Percentiles rank a stretch among this genome's conserved stretches.
Conservation (phyloP, 2,329 filamentous ascomycete species). For the Fragosphaeria purpurea region DNA sequence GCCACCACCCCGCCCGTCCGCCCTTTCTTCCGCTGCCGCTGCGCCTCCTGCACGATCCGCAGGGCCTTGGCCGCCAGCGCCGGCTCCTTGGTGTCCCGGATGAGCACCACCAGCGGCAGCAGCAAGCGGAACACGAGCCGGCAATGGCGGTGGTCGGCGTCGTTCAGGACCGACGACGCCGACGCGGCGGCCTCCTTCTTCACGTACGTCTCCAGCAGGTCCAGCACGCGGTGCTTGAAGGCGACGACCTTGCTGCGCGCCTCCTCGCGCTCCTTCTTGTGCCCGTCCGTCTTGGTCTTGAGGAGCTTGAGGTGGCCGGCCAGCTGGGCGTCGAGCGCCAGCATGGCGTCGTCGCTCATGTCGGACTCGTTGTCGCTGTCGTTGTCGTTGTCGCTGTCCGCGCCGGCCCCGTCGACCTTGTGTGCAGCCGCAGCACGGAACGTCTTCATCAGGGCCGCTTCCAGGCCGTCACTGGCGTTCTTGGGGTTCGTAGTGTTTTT, state of each 20-base stretch:
- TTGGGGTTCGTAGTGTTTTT: constrained; percentile 22
- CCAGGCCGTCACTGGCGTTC: constrained; percentile 30
- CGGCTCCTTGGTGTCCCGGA: constrained; percentile 67
- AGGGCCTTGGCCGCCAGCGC: constrained; percentile 64
- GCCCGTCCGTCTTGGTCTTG: constrained; percentile 54
- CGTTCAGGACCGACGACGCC: background rate
- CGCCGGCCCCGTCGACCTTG: constrained; percentile 38
- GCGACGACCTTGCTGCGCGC: constrained; percentile 83
- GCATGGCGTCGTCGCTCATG: constrained; percentile 96
- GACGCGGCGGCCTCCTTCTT: constrained; percentile 49
- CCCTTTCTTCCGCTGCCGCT: constrained; percentile 54
- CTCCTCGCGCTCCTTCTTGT: constrained; percentile 77
- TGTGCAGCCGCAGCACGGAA: background rate
- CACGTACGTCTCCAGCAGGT: constrained; percentile 76
- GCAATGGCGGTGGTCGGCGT: no score
- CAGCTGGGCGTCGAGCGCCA: constrained; percentile 73
- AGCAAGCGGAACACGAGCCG: constrained; percentile 57
- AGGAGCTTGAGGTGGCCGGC: constrained; percentile 71
- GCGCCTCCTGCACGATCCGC: constrained; percentile 62
- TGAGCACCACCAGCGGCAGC: constrained; percentile 64
- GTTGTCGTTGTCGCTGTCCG: constrained; percentile 44
- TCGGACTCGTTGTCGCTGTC: constrained; percentile 58
- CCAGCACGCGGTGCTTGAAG: constrained; percentile 90
- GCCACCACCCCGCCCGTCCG: constrained; percentile 14
- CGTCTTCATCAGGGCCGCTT: constrained; percentile 69